These are phyloP conservation scores for Clavispora phyllophila DNA, from an alignment of 805 yeast genomes.

Conservation along the genomic window DNA sequence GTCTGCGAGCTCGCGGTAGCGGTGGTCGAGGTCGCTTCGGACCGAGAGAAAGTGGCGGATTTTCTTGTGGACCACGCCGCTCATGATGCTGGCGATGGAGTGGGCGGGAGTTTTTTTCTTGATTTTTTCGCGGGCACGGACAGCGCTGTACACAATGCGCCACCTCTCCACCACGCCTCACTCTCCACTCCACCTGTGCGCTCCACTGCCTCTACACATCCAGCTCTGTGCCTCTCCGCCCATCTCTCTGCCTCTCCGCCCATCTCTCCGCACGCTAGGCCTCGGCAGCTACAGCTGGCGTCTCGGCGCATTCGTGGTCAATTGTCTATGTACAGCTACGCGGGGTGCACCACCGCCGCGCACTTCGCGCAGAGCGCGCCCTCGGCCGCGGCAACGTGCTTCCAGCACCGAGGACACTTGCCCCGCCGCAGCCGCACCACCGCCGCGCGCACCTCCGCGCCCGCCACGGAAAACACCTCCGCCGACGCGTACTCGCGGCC, in stretches of 20 bases:
- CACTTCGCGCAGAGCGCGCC: conserved; percentile 67
- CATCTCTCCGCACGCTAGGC: too few species aligned
- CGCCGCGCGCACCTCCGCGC: not conserved
- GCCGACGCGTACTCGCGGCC: not conserved
- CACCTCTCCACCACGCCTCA: too few species aligned
- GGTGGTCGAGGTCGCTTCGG: conserved; percentile 5
- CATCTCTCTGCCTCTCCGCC: too few species aligned
- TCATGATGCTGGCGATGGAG: conserved; percentile 12
- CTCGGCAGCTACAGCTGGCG: too few species aligned
- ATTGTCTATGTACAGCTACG: conserved; percentile 18
- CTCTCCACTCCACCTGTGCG: too few species aligned
- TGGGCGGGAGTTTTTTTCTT: conserved; percentile 1
- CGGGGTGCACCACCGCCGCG: conserved; percentile 34
- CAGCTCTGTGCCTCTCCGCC: too few species aligned
- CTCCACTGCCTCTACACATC: too few species aligned
- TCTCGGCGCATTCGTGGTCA: too few species aligned
- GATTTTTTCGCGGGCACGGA: conserved; percentile 1
- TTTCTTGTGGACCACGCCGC: conserved; percentile 9
- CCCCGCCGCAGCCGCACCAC: conserved; percentile 4
- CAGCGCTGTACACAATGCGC: not conserved
- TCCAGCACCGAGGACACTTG: conserved; percentile 97
- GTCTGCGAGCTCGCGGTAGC: conserved; percentile 3
- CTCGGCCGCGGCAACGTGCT: conserved; percentile 48
- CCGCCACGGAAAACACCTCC: not conserved
- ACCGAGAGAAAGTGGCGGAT: conserved; percentile 8